Base-by-base conservation (phyloP, 768 basidiomycete species). In the Suillus cothurnatus region DNA sequence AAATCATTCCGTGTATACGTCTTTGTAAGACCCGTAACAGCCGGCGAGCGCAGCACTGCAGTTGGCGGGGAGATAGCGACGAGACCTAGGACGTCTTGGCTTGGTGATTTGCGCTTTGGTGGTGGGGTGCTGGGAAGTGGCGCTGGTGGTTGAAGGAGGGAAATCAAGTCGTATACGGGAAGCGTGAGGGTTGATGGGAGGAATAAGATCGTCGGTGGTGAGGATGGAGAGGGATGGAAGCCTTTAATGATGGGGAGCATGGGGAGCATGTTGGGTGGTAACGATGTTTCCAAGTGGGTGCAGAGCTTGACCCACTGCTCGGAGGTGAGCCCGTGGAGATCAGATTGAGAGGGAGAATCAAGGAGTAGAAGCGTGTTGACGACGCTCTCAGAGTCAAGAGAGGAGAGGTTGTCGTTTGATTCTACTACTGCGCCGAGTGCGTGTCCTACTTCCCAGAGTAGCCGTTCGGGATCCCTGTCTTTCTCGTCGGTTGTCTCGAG, bases 1-100 rank as follows among this genome's bases (percentile, higher is more conserved):
- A 95, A 95, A 74, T 94, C 93, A 69, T 95, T 93, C 72, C 85
- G 90, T 26, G 73, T 75, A 68, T 95, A 95, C 66, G 85, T 93
- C 78, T 94, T 95, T 14, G 93, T 94, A 32, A 95, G 81, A 21
- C 90, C 91, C 0, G 90, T 90, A 28, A 88, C 86, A 0, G 87
- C 88, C 0, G 91, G 89, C 0, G 89, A 90, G 45, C 91, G 82
- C 58, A 92, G 78, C 28, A 93, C 69, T 7, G 90, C 86, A 11
- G 86, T 85, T 4, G 90, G 88, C 5, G 90, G 91, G 3, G 90
- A 92, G 28, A 91, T 83, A 6, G 85, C 81, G 6, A 89, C 84
- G 39, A 90, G 80, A 21, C 85, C 88, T 34, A 93, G 76, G 53
- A 88, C 58, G 67, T 88, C 85, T 21, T 86, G 84, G 34, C 82